phyloP scores from a whole-genome alignment of 345 rosid species.

The Jatropha curcas region DNA sequence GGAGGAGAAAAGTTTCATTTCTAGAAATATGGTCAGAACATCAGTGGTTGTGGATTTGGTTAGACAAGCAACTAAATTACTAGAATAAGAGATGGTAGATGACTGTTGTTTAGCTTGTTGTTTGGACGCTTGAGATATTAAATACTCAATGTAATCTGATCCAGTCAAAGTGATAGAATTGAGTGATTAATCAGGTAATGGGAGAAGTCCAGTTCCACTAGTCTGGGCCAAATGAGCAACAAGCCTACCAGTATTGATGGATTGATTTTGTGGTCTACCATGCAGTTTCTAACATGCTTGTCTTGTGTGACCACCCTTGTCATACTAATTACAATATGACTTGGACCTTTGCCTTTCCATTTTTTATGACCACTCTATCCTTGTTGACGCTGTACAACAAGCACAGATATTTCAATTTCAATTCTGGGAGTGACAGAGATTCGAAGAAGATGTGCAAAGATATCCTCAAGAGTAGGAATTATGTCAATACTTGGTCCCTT shows the following conservation, averaged over 20 bases:
- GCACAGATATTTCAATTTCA: neutral
- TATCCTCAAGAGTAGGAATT: neutral
- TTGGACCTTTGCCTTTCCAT: neutral
- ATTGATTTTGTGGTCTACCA: no score
- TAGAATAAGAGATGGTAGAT: no score
- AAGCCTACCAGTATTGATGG: no score
- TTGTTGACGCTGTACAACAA: neutral
- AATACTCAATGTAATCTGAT: no score
- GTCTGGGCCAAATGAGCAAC: no score
- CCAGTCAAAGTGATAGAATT: no score
- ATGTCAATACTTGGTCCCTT: neutral
- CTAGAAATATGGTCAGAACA: neutral
- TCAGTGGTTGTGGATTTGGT: no score
- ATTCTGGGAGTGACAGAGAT: neutral
- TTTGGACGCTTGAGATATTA: no score
- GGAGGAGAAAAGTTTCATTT: neutral
- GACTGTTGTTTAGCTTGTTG: no score
- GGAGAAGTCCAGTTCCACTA: no score
- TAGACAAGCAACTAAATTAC: neutral
- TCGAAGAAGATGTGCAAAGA: neutral
- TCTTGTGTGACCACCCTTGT: neutral
- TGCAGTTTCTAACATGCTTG: neutral
- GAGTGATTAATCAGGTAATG: no score
- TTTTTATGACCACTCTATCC: neutral
- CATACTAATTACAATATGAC: neutral